Conservation (phyloP, 768 basidiomycete genomes). For the Crucibulum laeve region DNA sequence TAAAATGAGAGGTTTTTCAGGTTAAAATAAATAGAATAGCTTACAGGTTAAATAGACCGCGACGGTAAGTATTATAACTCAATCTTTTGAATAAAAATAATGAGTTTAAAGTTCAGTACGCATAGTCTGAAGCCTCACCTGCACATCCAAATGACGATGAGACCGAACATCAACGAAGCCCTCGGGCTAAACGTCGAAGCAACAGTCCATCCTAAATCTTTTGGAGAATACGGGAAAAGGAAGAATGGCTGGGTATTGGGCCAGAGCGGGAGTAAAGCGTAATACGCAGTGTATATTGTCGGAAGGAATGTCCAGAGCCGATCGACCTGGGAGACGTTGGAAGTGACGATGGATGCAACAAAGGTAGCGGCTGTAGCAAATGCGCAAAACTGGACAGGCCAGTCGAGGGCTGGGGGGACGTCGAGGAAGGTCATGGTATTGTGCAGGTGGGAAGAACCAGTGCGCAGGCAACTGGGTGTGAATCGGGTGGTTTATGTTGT, state of each 20-base stretch:
- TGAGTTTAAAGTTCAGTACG: background rate
- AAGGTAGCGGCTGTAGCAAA: slow-evolving; percentile 45
- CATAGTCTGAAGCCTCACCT: slow-evolving; percentile 27
- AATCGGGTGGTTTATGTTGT: too few species aligned
- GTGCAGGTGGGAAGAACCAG: background rate
- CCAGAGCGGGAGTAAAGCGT: slow-evolving; percentile 68
- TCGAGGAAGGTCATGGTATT: slow-evolving; percentile 17
- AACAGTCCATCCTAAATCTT: slow-evolving; percentile 30
- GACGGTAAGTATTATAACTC: slow-evolving; percentile 77
- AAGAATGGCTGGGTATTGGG: slow-evolving; percentile 34
- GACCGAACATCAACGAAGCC: slow-evolving; percentile 67
- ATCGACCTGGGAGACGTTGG: slow-evolving; percentile 87
- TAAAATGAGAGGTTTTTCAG: background rate
- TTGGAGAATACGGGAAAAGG: slow-evolving; percentile 55
- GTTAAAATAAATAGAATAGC: slow-evolving; percentile 14
- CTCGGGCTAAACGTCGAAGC: slow-evolving; percentile 60
- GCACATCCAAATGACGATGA: slow-evolving; percentile 67
- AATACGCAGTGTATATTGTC: slow-evolving; percentile 77
- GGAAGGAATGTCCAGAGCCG: slow-evolving; percentile 79
- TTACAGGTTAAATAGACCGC: slow-evolving; percentile 76
- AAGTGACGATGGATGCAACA: slow-evolving; percentile 59
- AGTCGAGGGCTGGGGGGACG: slow-evolving; percentile 40
- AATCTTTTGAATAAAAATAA: slow-evolving; percentile 35
- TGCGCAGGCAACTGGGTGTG: background rate
- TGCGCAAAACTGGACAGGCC: slow-evolving; percentile 63